Evolutionary conservation across 2,329 filamentous ascomycete genomes (phyloP).

Genomic region (Neonectria hederae): DNA sequence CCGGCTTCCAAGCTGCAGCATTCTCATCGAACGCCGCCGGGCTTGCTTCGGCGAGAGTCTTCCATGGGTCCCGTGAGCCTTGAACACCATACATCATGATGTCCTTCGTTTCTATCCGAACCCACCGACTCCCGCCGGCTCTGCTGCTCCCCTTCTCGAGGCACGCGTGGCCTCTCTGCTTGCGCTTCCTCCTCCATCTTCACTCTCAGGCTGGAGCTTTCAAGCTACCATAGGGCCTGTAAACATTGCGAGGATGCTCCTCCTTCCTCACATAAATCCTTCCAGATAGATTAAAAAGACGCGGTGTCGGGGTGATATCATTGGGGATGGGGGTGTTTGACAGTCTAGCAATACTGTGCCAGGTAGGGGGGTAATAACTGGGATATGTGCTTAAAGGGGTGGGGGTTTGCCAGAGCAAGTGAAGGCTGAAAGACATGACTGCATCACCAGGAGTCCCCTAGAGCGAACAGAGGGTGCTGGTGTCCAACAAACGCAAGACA

Average conservation of each 20-base stretch:
- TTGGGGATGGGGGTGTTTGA: slow-evolving; percentile 38
- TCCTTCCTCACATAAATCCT: slow-evolving; percentile 48
- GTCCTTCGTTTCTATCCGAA: slow-evolving; percentile 33
- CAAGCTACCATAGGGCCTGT: slow-evolving; percentile 70
- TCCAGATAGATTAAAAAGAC: slow-evolving; percentile 51
- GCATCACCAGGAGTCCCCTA: neutral
- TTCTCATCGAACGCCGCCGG: slow-evolving; percentile 32
- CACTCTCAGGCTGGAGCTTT: slow-evolving; percentile 68
- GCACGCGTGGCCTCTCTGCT: slow-evolving; percentile 33
- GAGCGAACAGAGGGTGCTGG: neutral
- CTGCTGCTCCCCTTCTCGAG: slow-evolving; percentile 33
- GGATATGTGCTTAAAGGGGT: slow-evolving; percentile 36
- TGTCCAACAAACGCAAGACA: slow-evolving; percentile 15
- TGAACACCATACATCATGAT: slow-evolving; percentile 40
- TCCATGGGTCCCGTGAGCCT: slow-evolving; percentile 34
- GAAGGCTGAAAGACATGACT: slow-evolving; percentile 9
- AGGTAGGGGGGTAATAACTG: slow-evolving; percentile 36
- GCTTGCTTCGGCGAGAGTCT: slow-evolving; percentile 34
- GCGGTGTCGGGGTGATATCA: slow-evolving; percentile 47
- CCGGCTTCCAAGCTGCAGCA: slow-evolving; percentile 33
- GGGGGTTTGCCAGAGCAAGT: slow-evolving; percentile 27
- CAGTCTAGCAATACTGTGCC: slow-evolving; percentile 40
- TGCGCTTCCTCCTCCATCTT: slow-evolving; percentile 39
- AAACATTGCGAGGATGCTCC: slow-evolving; percentile 39
- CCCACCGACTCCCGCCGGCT: slow-evolving; percentile 33